Percentiles rank a stretch among this genome's conserved stretches.
These are phyloP conservation scores for Floccularia luteovirens DNA, from an alignment of 768 basidiomycete species.

Conservation along the genomic window DNA sequence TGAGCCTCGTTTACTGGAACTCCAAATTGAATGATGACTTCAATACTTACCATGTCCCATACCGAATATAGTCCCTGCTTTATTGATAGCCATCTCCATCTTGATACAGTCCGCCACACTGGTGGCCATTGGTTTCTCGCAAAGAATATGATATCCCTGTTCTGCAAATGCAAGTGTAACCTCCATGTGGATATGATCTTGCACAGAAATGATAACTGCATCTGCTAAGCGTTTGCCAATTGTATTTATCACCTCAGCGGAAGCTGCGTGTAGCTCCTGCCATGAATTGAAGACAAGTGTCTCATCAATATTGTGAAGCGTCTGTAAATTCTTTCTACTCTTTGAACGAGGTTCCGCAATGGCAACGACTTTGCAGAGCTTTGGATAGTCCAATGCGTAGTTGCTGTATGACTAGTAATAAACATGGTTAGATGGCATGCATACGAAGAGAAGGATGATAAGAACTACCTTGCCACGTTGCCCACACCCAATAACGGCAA, in stretches of 20 bases:
- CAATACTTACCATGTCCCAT: conserved; percentile 72
- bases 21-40: background rate
- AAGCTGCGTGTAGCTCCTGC: conserved; percentile 63
- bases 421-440: background rate
- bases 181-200: conserved; percentile 73
- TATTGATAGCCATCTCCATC: conserved; percentile 67
- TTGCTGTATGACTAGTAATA: conserved; percentile 46
- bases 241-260: conserved; percentile 54
- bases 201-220: conserved; percentile 74
- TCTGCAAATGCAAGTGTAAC: conserved; percentile 67
- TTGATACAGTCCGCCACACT: conserved; percentile 60
- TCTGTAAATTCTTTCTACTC: conserved; percentile 52
- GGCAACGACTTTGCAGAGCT: conserved; percentile 69
- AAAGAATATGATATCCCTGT: conserved; percentile 84
- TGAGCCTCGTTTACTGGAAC: background rate
- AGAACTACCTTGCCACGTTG: conserved; percentile 64
- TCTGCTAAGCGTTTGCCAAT: conserved; percentile 72
- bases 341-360: conserved; percentile 78
- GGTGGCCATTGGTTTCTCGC: conserved; percentile 92
- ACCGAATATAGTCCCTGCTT: conserved; percentile 71
- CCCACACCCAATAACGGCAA: conserved; percentile 79
- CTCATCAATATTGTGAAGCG: conserved; percentile 50
- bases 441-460: background rate
- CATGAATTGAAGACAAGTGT: conserved; percentile 67
- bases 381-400: conserved; percentile 55